Conservation (phyloP, 2,329 filamentous ascomycete genomes). For the Fusarium goolgardi region DNA sequence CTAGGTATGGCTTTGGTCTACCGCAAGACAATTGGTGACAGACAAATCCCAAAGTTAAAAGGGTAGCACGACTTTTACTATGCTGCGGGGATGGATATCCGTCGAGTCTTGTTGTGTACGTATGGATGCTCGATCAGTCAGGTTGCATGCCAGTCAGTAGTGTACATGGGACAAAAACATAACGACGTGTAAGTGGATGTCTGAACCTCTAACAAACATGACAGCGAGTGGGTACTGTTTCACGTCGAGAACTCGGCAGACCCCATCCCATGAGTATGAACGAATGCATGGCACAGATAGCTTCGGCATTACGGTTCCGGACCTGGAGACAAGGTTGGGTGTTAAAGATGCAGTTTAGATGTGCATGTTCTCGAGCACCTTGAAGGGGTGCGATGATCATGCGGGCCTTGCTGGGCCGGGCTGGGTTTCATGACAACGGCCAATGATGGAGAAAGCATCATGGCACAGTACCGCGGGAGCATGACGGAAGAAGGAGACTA, state of each 20-base stretch:
- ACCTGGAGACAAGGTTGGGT: slow-evolving; percentile 17
- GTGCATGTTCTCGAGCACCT: slow-evolving; percentile 14
- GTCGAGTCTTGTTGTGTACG: slow-evolving; percentile 13
- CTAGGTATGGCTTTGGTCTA: slow-evolving; percentile 9
- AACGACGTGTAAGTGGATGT: slow-evolving; percentile 28
- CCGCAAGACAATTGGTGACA: slow-evolving; percentile 25
- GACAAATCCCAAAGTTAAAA: slow-evolving; percentile 27
- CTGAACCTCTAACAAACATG: slow-evolving; percentile 28
- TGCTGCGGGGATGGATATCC: slow-evolving; percentile 33
- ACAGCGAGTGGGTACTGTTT: slow-evolving; percentile 39
- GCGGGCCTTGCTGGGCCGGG: slow-evolving; percentile 28
- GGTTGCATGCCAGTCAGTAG: slow-evolving; percentile 20
- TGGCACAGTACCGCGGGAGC: slow-evolving; percentile 41
- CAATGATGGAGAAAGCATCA: slow-evolving; percentile 36
- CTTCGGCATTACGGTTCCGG: slow-evolving; percentile 25
- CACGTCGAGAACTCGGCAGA: slow-evolving; percentile 34
- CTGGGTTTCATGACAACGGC: slow-evolving; percentile 30
- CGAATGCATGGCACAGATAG: slow-evolving; percentile 41
- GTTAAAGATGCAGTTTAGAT: slow-evolving; percentile 1
- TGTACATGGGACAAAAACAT: slow-evolving; percentile 31
- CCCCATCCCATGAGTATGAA: slow-evolving; percentile 24
- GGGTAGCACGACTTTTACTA: slow-evolving; percentile 24
- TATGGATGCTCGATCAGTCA: slow-evolving; percentile 39
- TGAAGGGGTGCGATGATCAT: slow-evolving; percentile 22
- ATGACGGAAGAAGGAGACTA: slow-evolving; percentile 40